phyloP scores from a whole-genome alignment of 306 rosid genomes.

The Benincasa hispida region DNA sequence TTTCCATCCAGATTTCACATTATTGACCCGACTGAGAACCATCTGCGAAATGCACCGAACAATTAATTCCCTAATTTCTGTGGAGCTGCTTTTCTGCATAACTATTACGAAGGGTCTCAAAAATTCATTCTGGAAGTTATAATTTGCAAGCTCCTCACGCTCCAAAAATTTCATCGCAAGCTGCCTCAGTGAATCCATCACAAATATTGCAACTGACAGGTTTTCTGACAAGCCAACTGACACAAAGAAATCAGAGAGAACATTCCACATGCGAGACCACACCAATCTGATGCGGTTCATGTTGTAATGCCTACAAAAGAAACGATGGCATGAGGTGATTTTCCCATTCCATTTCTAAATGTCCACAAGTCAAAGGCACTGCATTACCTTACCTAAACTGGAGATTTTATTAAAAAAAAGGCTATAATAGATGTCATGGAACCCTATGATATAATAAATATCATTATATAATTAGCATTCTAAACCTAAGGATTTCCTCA shows the following conservation, averaged over 20 bases:
- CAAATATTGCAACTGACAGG: constrained; percentile 96
- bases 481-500: background rate
- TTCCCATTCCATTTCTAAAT: background rate
- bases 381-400: background rate
- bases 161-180: constrained; percentile 97
- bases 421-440: background rate
- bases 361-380: background rate
- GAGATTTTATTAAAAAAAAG: background rate
- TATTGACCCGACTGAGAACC: constrained; percentile 95
- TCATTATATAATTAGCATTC: background rate
- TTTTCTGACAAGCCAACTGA: constrained; percentile 94
- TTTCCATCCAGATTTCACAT: constrained; percentile 99
- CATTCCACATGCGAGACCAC: constrained; percentile 99
- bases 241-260: constrained; percentile 96
- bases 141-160: constrained; percentile 97
- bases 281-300: constrained; percentile 98
- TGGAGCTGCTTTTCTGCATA: constrained; percentile 80
- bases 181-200: constrained; percentile 96
- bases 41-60: constrained; percentile 97
- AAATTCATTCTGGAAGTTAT: constrained; percentile 96
- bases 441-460: background rate
- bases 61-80: constrained; percentile 89
- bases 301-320: constrained; percentile 89
- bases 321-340: constrained; percentile 14
- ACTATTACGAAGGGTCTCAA: constrained; percentile 95